Evolutionary conservation across 768 basidiomycete genomes (phyloP), one percentile per base, ranked within the genome.

Genomic region (Phylloporus arenicola): DNA sequence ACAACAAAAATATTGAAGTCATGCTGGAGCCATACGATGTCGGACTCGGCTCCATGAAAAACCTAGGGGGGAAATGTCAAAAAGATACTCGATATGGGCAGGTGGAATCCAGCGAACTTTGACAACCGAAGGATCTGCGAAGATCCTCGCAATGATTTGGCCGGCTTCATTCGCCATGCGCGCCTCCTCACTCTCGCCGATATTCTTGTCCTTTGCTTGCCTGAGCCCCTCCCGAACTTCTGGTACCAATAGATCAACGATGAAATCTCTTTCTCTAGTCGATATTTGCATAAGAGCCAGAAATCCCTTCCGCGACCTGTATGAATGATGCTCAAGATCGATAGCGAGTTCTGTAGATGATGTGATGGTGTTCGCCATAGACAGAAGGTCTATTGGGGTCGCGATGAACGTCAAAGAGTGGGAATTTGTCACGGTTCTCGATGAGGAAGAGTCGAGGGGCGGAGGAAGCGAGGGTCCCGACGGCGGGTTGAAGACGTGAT

Each of bases 11-110:
- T 63, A 51, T 89, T 89, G 64, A 98, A 94, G 64, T 98, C 87
- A 67, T 92, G 89, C 64, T 99, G 95, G 16, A 98, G 78, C 96
- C 96, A 98, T 6, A 92, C 72, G 38, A 98, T 85, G 64, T 99
- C 96, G 52, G 84, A 88, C 33, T 93, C 88, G 1, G 95, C 91
- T 24, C 96, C 95, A 68, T 98, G 96, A 54, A 99, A 83, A 7
- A 95, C 86, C 91, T 93, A 52, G 1, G 22, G 3, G 27, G 45
- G 16, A 39, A 51, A 16, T 4, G 13, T 45, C 16, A 14, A 33
- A 10, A 44, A 12, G n/a, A 48, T 17, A 33, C 27, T 31, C 22
- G 9, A 22, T 4, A 4, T 39, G 7, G 43, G 6, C 8, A 19
- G 27, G 20, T 11, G 3, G 7, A 38, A 16, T 24, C 3, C 48